phyloP scores from a whole-genome alignment of 164 flowering plant species.

The Liquidambar formosana region DNA sequence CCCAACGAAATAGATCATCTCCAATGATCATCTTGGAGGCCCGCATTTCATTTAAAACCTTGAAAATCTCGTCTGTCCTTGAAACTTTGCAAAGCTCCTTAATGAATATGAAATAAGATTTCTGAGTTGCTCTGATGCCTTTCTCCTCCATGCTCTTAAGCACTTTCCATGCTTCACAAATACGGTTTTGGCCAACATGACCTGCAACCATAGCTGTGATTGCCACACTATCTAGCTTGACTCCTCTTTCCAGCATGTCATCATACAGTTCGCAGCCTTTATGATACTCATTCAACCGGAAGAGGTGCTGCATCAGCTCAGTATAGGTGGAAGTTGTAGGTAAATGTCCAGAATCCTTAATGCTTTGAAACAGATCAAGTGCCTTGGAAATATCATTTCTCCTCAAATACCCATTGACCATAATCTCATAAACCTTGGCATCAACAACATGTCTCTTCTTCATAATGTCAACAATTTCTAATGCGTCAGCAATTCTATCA shows the following conservation, averaged over 20 bases:
- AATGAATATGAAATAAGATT: constrained; percentile 52
- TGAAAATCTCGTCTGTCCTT: constrained; percentile 53
- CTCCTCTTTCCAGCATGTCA: constrained; percentile 63
- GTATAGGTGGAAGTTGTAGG: constrained; percentile 60
- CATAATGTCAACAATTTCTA: constrained; percentile 72
- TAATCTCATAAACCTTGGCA: constrained; percentile 50
- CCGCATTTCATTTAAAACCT: constrained; percentile 58
- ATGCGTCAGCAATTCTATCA: constrained; percentile 62
- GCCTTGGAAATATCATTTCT: constrained; percentile 54
- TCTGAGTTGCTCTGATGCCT: constrained; percentile 50
- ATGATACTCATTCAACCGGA: constrained; percentile 48
- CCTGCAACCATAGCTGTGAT: constrained; percentile 64
- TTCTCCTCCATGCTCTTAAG: constrained; percentile 52
- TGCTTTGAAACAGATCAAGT: constrained; percentile 43
- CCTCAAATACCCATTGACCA: constrained; percentile 60
- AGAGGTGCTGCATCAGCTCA: constrained; percentile 64
- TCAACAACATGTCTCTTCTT: constrained; percentile 40
- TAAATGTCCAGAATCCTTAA: constrained; percentile 47
- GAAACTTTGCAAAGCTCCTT: constrained; percentile 72
- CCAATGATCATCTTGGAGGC: constrained; percentile 39
- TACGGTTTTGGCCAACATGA: constrained; percentile 47
- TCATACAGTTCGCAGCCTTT: constrained; percentile 56
- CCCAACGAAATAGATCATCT: constrained; percentile 36
- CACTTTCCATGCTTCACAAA: constrained; percentile 65
- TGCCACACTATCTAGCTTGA: constrained; percentile 59